Percentiles rank a stretch among this genome's conserved stretches.
phyloP scores from a whole-genome alignment of 306 rosid species.

The Acacia crassicarpa region DNA sequence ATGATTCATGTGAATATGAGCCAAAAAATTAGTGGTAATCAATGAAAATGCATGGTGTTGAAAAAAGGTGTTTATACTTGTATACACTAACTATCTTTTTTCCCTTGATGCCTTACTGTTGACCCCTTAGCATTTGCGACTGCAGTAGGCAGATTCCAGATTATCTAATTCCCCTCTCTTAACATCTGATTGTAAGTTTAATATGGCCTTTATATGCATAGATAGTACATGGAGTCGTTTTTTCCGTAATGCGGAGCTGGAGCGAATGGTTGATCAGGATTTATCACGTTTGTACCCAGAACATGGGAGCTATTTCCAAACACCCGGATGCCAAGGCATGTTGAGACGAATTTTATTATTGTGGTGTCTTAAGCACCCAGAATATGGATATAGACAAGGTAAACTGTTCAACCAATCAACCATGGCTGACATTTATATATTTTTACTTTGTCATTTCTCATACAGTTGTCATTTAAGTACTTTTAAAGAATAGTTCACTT shows the following conservation, averaged over 20 bases:
- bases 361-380: conserved; percentile 97
- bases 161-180: background rate
- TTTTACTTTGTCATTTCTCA: background rate
- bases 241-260: conserved; percentile 91
- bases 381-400: conserved; percentile 95
- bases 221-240: conserved; percentile 99
- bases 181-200: conserved; percentile 23
- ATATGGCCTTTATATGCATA: conserved; percentile 51
- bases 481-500: background rate
- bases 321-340: conserved; percentile 92
- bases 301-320: conserved; percentile 92
- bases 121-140: background rate
- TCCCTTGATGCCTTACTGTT: background rate
- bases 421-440: background rate
- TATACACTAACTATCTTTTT: background rate
- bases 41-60: background rate
- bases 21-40: background rate
- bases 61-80: background rate
- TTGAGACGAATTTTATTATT: conserved; percentile 86
- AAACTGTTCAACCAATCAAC: conserved; percentile 27
- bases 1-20: background rate
- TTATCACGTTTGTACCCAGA: conserved; percentile 94
- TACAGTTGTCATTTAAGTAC: background rate
- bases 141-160: background rate
- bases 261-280: conserved; percentile 97